phyloP scores from a whole-genome alignment of 495 filamentous ascomycete genomes.

The Cetradonia linearis region DNA sequence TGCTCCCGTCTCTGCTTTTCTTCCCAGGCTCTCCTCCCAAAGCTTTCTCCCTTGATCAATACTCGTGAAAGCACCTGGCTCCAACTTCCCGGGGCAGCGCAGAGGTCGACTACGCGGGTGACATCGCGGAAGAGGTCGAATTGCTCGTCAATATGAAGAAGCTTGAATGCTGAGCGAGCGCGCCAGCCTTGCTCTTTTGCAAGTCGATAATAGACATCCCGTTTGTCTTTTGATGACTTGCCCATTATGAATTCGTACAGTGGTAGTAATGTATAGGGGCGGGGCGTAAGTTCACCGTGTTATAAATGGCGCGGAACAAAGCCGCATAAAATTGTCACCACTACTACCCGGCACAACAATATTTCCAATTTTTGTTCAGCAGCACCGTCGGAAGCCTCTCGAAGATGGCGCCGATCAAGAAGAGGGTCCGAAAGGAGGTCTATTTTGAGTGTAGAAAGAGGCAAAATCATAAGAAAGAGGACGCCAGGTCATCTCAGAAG shows the following conservation, averaged over 20 bases:
- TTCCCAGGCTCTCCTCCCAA: conserved; percentile 74
- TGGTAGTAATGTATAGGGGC: background rate
- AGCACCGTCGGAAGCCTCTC: background rate
- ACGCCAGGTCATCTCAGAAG: conserved; percentile 18
- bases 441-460: conserved; percentile 37
- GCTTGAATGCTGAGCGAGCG: conserved; percentile 89
- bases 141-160: conserved; percentile 92
- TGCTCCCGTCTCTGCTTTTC: conserved; percentile 57
- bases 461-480: conserved; percentile 31
- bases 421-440: conserved; percentile 31
- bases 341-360: conserved; percentile 4
- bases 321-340: background rate
- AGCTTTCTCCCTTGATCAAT: conserved; percentile 82
- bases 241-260: conserved; percentile 50
- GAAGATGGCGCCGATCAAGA: conserved; percentile 27
- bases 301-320: background rate
- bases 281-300: background rate
- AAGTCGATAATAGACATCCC: conserved; percentile 92
- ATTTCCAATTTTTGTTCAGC: background rate
- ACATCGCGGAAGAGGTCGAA: conserved; percentile 84
- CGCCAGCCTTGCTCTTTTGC: conserved; percentile 99
- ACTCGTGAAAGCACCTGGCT: conserved; percentile 89
- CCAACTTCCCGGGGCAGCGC: conserved; percentile 93
- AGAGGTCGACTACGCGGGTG: conserved; percentile 91
- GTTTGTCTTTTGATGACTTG: conserved; percentile 97